Conservation (phyloP, 1,139 yeast genomes). For the Debaryomyces coudertii region DNA sequence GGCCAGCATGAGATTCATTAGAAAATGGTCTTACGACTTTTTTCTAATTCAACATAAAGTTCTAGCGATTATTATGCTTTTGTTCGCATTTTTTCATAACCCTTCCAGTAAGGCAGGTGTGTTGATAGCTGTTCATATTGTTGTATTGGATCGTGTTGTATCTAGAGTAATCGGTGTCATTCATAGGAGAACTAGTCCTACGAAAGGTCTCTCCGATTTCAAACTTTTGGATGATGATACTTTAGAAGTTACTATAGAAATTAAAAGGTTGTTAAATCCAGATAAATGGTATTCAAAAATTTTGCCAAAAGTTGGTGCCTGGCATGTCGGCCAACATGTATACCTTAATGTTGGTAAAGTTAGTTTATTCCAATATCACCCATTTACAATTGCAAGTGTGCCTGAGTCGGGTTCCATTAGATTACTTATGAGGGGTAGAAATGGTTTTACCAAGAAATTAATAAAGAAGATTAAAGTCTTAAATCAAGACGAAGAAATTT, state of each 20-base stretch:
- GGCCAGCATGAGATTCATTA: slow-evolving; percentile 40
- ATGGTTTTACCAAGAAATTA: slow-evolving; percentile 49
- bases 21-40: slow-evolving; percentile 47
- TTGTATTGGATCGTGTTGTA: slow-evolving; percentile 48
- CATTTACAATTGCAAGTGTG: slow-evolving; percentile 49
- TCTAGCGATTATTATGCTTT: slow-evolving; percentile 46
- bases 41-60: slow-evolving; percentile 49
- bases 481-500: slow-evolving; percentile 18
- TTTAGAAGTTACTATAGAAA: slow-evolving; percentile 40
- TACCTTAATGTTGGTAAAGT: slow-evolving; percentile 44
- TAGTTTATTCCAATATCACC: slow-evolving; percentile 46
- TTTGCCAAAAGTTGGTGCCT: slow-evolving; percentile 42
- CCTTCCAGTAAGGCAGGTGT: slow-evolving; percentile 37
- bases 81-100: slow-evolving; percentile 48
- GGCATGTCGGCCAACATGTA: slow-evolving; percentile 55
- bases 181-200: slow-evolving; percentile 41
- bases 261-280: slow-evolving; percentile 22
- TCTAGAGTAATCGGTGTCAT: slow-evolving; percentile 33
- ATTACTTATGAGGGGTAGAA: slow-evolving; percentile 41
- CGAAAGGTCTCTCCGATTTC: slow-evolving; percentile 42
- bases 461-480: slow-evolving; percentile 27
- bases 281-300: slow-evolving; percentile 34
- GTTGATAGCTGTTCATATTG: slow-evolving; percentile 46
- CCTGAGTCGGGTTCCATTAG: slow-evolving; percentile 42
- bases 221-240: slow-evolving; percentile 48